Conservation (phyloP, 345 rosid genomes). For the Durio zibethinus region DNA sequence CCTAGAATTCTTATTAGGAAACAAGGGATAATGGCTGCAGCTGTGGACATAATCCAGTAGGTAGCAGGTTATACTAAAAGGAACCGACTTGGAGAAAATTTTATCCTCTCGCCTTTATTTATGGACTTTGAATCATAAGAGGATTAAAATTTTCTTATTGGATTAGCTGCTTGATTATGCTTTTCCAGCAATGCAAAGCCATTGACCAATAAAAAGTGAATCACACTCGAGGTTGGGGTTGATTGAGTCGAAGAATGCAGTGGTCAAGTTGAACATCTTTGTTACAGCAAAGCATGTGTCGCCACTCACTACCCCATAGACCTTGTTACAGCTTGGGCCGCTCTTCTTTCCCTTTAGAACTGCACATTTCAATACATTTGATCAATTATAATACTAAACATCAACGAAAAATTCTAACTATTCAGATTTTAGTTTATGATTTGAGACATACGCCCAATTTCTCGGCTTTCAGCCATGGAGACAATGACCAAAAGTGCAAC, state of each 20-base stretch:
- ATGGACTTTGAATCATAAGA: neutral
- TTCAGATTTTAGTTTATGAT: neutral
- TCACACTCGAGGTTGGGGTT: slow-evolving; percentile 39
- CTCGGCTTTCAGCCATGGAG: slow-evolving; percentile 8
- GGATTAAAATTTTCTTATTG: neutral
- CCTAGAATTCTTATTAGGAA: neutral
- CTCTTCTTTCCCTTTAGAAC: neutral
- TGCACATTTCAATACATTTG: neutral
- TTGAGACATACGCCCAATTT: neutral
- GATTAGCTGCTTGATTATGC: neutral
- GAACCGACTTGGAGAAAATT: neutral
- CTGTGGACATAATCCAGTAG: neutral
- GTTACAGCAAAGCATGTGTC: slow-evolving; percentile 5
- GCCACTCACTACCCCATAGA: neutral
- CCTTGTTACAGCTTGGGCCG: neutral
- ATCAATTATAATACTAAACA: neutral
- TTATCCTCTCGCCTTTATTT: neutral
- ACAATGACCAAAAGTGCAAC: neutral
- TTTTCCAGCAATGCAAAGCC: slow-evolving; percentile 33
- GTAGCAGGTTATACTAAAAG: neutral
- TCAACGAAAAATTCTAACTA: neutral
- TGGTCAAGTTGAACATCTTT: slow-evolving; percentile 2
- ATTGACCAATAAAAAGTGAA: slow-evolving; percentile 35
- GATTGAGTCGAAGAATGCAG: neutral
- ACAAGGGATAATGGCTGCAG: neutral